A percentile compares a stretch with the other conserved stretches of the same genome.
These are phyloP conservation scores for Lactarius hatsudake DNA, from an alignment of 768 basidiomycete genomes.

Conservation along the genomic window DNA sequence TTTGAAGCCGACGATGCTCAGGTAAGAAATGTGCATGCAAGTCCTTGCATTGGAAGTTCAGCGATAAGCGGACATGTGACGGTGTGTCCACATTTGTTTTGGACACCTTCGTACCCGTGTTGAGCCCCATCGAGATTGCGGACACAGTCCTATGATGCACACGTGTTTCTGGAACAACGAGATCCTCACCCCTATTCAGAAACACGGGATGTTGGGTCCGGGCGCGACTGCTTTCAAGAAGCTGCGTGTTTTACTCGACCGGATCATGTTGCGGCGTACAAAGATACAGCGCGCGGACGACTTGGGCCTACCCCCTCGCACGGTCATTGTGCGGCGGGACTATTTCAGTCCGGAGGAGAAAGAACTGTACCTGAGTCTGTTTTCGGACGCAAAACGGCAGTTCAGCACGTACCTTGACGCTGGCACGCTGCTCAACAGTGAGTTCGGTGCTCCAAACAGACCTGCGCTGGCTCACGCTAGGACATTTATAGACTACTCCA, in stretches of 20 bases:
- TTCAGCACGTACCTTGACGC: constrained; percentile 88
- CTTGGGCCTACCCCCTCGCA: constrained; percentile 90
- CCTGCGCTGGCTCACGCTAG: not conserved
- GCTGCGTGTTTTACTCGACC: constrained; percentile 80
- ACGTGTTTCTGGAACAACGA: constrained; percentile 98
- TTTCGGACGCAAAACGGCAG: constrained; percentile 88
- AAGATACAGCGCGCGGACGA: constrained; percentile 96
- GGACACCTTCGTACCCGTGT: not conserved
- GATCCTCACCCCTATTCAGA: constrained; percentile 95
- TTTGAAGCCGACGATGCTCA: constrained; percentile 33
- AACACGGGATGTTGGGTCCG: constrained; percentile 76
- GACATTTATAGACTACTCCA: constrained; percentile 67
- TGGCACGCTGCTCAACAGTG: constrained; percentile 91
- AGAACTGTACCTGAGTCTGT: constrained; percentile 87
- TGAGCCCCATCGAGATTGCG: constrained; percentile 54
- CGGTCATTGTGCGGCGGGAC: constrained; percentile 82
- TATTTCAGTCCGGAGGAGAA: constrained; percentile 97
- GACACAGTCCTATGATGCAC: constrained; percentile 83
- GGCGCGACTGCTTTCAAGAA: constrained; percentile 89
- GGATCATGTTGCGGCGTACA: constrained; percentile 94
- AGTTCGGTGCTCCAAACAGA: constrained; percentile 33
- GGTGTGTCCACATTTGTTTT: constrained; percentile 43
- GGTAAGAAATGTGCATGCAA: constrained; percentile 93
- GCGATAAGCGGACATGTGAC: constrained; percentile 78
- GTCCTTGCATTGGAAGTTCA: constrained; percentile 92